phyloP scores from a whole-genome alignment of 768 basidiomycete genomes.

The Collybia sordida region DNA sequence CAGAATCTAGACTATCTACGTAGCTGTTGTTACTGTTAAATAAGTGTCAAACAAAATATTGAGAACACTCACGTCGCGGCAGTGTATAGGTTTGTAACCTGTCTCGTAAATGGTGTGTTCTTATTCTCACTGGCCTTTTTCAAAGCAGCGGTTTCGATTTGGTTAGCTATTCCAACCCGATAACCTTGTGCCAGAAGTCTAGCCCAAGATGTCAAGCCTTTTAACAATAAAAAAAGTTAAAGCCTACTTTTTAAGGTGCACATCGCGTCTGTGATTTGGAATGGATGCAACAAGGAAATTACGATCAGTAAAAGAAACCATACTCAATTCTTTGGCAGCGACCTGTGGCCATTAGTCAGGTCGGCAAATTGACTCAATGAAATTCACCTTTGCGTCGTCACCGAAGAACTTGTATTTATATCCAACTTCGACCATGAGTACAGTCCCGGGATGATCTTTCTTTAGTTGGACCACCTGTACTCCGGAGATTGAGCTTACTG shows the following conservation, averaged over 20 bases:
- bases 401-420: conserved; percentile 85
- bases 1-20: conserved; percentile 76
- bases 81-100: conserved; percentile 79
- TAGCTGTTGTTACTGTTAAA: conserved; percentile 48
- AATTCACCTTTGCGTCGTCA: conserved; percentile 73
- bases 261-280: conserved; percentile 62
- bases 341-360: conserved; percentile 38
- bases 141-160: conserved; percentile 85
- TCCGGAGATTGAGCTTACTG: neutral
- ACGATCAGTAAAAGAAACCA: conserved; percentile 68
- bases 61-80: conserved; percentile 71
- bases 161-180: conserved; percentile 81
- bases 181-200: conserved; percentile 75
- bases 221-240: neutral
- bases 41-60: neutral
- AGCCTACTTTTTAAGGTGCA: conserved; percentile 79
- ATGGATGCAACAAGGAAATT: conserved; percentile 79
- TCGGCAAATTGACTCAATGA: neutral
- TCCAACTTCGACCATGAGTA: conserved; percentile 81
- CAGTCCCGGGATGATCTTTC: conserved; percentile 57
- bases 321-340: conserved; percentile 75
- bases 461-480: conserved; percentile 58
- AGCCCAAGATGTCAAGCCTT: neutral
- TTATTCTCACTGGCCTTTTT: conserved; percentile 81
- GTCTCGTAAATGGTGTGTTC: conserved; percentile 70